Conservation (phyloP, 441 rosid species). For the Hypseocharis bilobata region DNA sequence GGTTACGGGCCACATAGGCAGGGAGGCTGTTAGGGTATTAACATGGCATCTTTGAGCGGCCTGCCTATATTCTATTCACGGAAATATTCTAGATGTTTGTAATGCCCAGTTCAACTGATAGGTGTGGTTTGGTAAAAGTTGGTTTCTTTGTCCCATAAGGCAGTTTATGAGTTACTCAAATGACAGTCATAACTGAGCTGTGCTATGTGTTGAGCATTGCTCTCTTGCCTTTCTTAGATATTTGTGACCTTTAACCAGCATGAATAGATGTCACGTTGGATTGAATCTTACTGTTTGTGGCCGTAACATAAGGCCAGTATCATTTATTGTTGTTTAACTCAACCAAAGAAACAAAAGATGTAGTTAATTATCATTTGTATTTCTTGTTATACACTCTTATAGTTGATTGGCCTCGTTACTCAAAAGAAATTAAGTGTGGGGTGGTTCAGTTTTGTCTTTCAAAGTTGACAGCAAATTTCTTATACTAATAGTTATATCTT, state of each 20-base stretch:
- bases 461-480: neutral
- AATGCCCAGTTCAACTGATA: neutral
- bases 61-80: neutral
- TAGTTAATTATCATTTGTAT: neutral
- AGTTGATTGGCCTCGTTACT: neutral
- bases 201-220: neutral
- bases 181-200: neutral
- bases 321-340: neutral
- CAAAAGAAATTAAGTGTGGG: neutral
- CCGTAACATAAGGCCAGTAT: neutral
- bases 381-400: neutral
- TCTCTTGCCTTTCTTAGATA: neutral
- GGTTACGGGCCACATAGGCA: neutral
- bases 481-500: neutral
- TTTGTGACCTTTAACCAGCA: neutral
- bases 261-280: neutral
- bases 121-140: slow-evolving; percentile 1
- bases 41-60: neutral
- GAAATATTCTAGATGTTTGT: neutral
- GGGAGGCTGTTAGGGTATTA: neutral
- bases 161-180: neutral
- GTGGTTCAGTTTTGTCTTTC: neutral
- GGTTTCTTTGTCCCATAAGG: neutral
- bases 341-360: neutral
- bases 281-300: neutral